Base-by-base conservation (phyloP, 2,329 filamentous ascomycete species). In the Penicillium aurantiogriseum region DNA sequence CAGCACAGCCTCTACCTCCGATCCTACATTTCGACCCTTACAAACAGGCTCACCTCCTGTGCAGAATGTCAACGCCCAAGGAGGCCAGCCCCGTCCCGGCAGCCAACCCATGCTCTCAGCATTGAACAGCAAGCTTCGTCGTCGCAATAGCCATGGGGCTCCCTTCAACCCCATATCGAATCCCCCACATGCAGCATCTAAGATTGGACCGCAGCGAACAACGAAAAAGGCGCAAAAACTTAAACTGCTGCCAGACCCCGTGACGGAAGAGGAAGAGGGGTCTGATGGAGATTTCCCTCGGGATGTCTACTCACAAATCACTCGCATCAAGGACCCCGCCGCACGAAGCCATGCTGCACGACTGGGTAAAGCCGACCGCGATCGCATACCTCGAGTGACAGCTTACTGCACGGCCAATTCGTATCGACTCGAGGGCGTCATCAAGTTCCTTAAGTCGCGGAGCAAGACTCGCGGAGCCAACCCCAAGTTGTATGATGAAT, bases 301-400 rank as follows among this genome's bases (percentile, higher is more conserved):
- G 63, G 94, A 99, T 72, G 94, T 99, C 33, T 99, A 99, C 77
- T 93, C 92, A 27, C 94, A 99, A 74, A 97, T 97, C 74, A 96
- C 93, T 9, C 85, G 94, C 44, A 99, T 99, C 77, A 97, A 97
- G 74, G 94, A 99, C 70, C 92, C 93, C 0, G 96, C 89, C 0
- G 94, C 94, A 9, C 83, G 94, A 60, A 85, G 94, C 68, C 93
- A 97, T 80, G 94, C 94, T 17, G 94, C 94, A 29, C 83, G 92
- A 55, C 77, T 99, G 40, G 94, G 94, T 38, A 99, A 97, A 75
- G 92, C 93, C 39, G 94, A 99, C 73, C 85, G 94, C 56, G 89
- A 91, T 62, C 84, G 88, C 62, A 77, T 99, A 55, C 94, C 94
- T 5, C 83, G 94, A 61, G 94, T 99, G 15, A 97, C 94, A 39